A percentile compares a stretch with the other conserved stretches of the same genome.
phyloP scores from a whole-genome alignment of 305 asterid species.

The Salvia sclarea region DNA sequence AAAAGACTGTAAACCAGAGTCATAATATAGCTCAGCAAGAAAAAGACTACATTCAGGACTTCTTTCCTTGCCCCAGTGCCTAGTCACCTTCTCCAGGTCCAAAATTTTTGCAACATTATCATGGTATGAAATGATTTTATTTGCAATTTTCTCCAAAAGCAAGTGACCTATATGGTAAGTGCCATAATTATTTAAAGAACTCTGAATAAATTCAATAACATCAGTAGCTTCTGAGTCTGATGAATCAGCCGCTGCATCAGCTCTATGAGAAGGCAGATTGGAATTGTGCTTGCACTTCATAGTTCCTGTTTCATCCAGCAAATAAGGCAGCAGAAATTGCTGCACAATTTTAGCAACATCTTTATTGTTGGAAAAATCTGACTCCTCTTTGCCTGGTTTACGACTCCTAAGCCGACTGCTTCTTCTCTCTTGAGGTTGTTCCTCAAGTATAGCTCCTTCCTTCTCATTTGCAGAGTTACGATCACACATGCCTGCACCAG shows the following conservation, averaged over 20 bases:
- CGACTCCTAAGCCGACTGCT: constrained; percentile 98
- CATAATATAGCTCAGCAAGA: constrained; percentile 90
- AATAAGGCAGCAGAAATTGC: constrained; percentile 71
- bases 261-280: constrained; percentile 39
- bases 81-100: constrained; percentile 86
- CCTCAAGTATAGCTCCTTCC: constrained; percentile 60
- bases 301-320: constrained; percentile 49
- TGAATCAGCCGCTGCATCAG: constrained; percentile 46
- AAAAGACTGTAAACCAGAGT: constrained; percentile 64
- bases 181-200: constrained; percentile 62
- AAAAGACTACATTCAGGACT: constrained; percentile 86
- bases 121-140: constrained; percentile 52
- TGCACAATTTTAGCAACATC: constrained; percentile 77
- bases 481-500: constrained; percentile 44
- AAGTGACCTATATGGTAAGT: constrained; percentile 84
- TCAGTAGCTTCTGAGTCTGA: constrained; percentile 55
- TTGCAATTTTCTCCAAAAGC: constrained; percentile 84
- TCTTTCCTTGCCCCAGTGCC: constrained; percentile 84
- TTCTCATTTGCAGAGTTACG: constrained; percentile 56
- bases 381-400: constrained; percentile 89
- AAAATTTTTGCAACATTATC: constrained; percentile 58
- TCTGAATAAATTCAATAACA: constrained; percentile 68
- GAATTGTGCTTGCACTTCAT: constrained; percentile 41
- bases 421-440: constrained; percentile 97
- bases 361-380: constrained; percentile 65